Conservation (phyloP, 2,329 filamentous ascomycete genomes). For the Microdochium nivale region DNA sequence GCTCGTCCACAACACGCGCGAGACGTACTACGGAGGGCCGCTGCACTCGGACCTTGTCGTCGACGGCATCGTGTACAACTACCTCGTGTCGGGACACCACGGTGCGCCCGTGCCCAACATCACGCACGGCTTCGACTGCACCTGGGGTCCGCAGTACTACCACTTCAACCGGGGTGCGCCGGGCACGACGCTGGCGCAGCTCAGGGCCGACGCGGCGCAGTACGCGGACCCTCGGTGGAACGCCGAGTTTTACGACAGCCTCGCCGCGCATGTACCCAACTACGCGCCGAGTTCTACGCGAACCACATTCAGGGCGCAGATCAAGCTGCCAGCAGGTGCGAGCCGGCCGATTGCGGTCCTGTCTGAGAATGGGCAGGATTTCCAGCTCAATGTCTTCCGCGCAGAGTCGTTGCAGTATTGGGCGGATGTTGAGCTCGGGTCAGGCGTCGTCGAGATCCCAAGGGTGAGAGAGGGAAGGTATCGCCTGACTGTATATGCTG, state of each 20-base stretch:
- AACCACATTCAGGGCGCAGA: slow-evolving; percentile 39
- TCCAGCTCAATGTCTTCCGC: slow-evolving; percentile 49
- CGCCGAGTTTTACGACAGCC: slow-evolving; percentile 52
- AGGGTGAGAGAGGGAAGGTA: slow-evolving; percentile 50
- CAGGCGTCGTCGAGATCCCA: slow-evolving; percentile 41
- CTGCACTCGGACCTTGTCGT: slow-evolving; percentile 55
- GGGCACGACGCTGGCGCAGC: slow-evolving; percentile 32
- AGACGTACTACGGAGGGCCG: slow-evolving; percentile 55
- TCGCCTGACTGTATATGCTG: slow-evolving; percentile 53
- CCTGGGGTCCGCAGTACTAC: slow-evolving; percentile 55
- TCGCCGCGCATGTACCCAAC: slow-evolving; percentile 48
- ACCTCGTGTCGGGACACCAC: slow-evolving; percentile 48
- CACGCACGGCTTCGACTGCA: slow-evolving; percentile 54
- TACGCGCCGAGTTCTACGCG: slow-evolving; percentile 44
- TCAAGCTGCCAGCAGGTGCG: slow-evolving; percentile 43
- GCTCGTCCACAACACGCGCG: slow-evolving; percentile 55
- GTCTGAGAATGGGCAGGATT: slow-evolving; percentile 39
- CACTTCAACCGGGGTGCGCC: slow-evolving; percentile 51
- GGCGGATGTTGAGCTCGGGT: slow-evolving; percentile 34
- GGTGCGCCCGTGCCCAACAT: slow-evolving; percentile 51
- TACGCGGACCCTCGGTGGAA: slow-evolving; percentile 46
- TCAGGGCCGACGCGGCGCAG: slow-evolving; percentile 44
- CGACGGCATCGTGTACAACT: slow-evolving; percentile 46
- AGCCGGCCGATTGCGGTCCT: slow-evolving; percentile 46
- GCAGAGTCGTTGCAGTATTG: slow-evolving; percentile 52